Base-by-base conservation (phyloP, 75 land plant species). In the Larix kaempferi region DNA sequence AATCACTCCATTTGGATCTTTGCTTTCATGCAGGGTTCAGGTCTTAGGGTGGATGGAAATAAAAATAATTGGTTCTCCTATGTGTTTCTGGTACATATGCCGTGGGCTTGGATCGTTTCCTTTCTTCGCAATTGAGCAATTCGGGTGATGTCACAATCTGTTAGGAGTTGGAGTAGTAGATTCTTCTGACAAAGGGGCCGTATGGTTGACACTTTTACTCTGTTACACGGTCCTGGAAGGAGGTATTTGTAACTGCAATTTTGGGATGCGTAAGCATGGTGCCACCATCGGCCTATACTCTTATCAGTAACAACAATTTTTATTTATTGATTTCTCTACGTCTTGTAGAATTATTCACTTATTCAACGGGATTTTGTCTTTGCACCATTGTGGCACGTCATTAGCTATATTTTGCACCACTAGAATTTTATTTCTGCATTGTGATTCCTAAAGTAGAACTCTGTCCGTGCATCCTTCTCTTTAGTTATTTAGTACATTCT, bases 181-280 rank as follows among this genome's bases (percentile, higher is more conserved):
- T 19, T 69, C 72, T 69, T 69, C 49, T 19, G 72, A 39, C 35
- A 41, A 39, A 15, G 72, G 10, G 15, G 17, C 17, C 12, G 69
- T 69, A 22, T 2, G 37, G 37, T 41, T n/a, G 22, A 37, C 16
- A 37, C 21, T 39, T 19, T 35, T 65, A 19, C 35, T 65, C 37
- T 59, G 59, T 57, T 19, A 19, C 19, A 39, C 37, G 39, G 52
- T 21, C 22, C 23, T 55, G 57, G 57, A 26, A 73, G 57, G 75
- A 73, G 75, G 75, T 73, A 73, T 27, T 49, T n/a, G 23, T 73
- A 55, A 55, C 35, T 11, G 21, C 57, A 52, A 73, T n/a, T 73
- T 73, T 26, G 23, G 33, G 57, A 55, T 73, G 75, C 57, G 25
- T 73, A 21, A n/a, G 29, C 37, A 72, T 37, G 56, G 12, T 44